Conservation (phyloP, 176 grass and related monocot species). For the Themeda triandra region DNA sequence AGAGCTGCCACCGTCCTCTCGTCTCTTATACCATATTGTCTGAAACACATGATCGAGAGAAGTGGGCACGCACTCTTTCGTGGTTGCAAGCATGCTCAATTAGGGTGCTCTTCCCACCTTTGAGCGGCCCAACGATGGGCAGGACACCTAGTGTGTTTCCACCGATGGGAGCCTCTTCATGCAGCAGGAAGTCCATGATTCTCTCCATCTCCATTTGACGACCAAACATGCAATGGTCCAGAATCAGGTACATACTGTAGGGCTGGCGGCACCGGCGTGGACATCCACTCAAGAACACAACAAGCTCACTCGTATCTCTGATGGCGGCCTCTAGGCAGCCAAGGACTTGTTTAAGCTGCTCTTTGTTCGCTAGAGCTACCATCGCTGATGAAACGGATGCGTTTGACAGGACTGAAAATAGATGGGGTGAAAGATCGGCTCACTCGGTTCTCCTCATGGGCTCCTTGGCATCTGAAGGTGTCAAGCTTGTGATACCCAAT, state of each 20-base stretch:
- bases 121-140: background rate
- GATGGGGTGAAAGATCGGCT: background rate
- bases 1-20: background rate
- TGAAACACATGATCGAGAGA: background rate
- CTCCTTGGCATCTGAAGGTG: too few relatives aligned
- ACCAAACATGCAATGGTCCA: background rate
- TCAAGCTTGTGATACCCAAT: too few relatives aligned
- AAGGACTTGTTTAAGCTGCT: background rate
- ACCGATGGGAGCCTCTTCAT: too few relatives aligned
- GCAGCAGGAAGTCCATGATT: background rate
- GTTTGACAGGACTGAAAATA: background rate
- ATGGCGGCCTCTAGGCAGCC: background rate
- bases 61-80: background rate
- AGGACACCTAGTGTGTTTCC: background rate
- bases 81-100: background rate
- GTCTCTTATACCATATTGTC: background rate
- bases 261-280: background rate
- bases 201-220: background rate
- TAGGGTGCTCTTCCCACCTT: constrained; percentile 21
- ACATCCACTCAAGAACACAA: background rate
- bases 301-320: background rate
- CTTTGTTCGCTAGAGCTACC: background rate
- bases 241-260: background rate
- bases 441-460: too few relatives aligned
- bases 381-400: background rate